phyloP scores from a whole-genome alignment of 306 rosid species.

The Fagus sylvatica region DNA sequence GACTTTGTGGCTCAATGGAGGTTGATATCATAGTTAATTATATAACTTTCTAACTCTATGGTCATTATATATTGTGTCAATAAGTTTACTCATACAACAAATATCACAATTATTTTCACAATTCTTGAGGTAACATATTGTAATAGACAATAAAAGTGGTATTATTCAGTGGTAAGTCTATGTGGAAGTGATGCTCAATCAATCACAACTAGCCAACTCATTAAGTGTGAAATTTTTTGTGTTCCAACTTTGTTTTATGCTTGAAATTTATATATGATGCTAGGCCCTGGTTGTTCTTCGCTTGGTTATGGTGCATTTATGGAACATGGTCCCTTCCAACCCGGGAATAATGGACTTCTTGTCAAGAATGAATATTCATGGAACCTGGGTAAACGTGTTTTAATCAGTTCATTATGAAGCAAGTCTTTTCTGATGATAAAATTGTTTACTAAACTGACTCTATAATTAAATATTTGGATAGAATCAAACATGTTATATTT shows the following conservation, averaged over 20 bases:
- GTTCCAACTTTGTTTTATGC: neutral
- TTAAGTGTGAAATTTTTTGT: neutral
- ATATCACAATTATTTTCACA: too few relatives aligned
- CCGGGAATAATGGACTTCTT: neutral
- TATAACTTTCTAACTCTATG: neutral
- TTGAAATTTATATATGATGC: neutral
- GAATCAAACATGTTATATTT: neutral
- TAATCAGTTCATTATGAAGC: neutral
- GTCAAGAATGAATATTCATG: neutral
- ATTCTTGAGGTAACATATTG: too few relatives aligned
- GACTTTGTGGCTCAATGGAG: conserved; percentile 2
- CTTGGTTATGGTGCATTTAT: neutral
- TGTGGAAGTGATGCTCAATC: too few relatives aligned
- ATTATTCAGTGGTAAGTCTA: too few relatives aligned
- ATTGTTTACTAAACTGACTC: neutral
- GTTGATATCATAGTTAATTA: neutral
- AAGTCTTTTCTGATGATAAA: neutral
- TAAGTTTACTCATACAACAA: too few relatives aligned
- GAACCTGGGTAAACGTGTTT: neutral
- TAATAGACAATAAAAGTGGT: too few relatives aligned
- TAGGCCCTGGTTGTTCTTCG: neutral
- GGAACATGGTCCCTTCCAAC: conserved; percentile 1
- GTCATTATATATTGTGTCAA: neutral
- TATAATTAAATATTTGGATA: neutral
- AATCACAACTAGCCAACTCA: too few relatives aligned